Evolutionary conservation across 2,329 filamentous ascomycete genomes (phyloP), one percentile per base, ranked within the genome.

Genomic region (Westerdykella aurantiaca): DNA sequence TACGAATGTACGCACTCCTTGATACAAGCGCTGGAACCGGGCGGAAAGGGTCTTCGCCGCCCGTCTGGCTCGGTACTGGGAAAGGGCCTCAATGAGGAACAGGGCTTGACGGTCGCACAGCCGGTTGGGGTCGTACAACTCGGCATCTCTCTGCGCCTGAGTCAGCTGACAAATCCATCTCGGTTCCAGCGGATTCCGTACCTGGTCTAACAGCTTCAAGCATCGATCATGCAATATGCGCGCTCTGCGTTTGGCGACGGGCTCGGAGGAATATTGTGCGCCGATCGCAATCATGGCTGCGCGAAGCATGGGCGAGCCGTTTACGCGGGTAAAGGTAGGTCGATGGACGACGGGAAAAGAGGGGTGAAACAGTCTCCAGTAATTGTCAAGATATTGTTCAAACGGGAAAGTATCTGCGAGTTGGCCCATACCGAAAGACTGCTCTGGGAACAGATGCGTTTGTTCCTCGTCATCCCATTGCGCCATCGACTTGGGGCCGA

Each of bases 251-350:
- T 63, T 63, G 31, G 66, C 63, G 38, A 54, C 53, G 34, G 60
- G 48, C 34, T 66, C 56, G 41, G 57, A 58, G 37, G 64, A 62
- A 37, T 68, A 67, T 38, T 72, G 67, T 4, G 64, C 68, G 29
- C 71, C 71, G 21, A 73, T 60, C 5, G 70, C 67, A 34, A 72
- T 55, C 57, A 74, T 69, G n/a, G 70, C 64, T 18, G 70, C 68
- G 34, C 57, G 61, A n/a, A 73, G 60, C 52, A 74, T 61, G 11
- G 71, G 71, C n/a, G 68, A 62, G n/a, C 57, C 51, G 37, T 46
- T 53, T 44, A 63, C 41, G 46, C 61, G 37, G 41, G 58, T 50
- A 60, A 69, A 68, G 39, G 68, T 66, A 55, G 66, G 57, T 55
- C 59, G 65, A 60, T 73, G 69, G 47, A 73, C 47, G 45, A 73